Base-by-base conservation (phyloP, 192 early-diverging fungal genomes). In the Podila minutissima region DNA sequence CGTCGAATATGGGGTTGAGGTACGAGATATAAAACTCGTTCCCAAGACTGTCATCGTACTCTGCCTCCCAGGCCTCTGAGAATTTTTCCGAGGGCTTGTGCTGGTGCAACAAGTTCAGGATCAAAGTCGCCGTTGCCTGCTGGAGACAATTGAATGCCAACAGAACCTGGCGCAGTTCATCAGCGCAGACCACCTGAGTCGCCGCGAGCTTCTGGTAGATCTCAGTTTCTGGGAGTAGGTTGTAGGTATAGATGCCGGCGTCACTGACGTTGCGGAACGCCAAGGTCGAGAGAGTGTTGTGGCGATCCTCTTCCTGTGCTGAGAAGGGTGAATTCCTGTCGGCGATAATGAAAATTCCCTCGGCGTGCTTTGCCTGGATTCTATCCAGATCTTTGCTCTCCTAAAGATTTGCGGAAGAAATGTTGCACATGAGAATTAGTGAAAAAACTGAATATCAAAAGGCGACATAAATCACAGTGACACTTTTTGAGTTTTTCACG, bases 21-120 rank as follows among this genome's bases (percentile, higher is more conserved):
- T 83, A 74, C 24, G 78, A 82, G 37, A 82, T 83, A 68, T 91
- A 92, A 6, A 93, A 85, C 71, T 94, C 90, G 62, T 93, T 93
- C 51, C 88, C 88, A 20, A 83, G 85, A 37, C 92, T 91, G 71
- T 94, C 92, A 37, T 81, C 91, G 61, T 92, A 94, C 55, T 92
- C 89, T 20, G 91, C 89, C 65, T 90, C 82, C 93, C 93, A 94
- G 2, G 85, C 84, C 46, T 89, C 86, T 31, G 83, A 69, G 65
- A 90, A 91, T 15, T 64, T 74, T 61, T 84, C 83, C n/a, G 83
- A 73, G 26, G 79, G 91, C 63, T 86, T 82, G 31, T 81, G 71
- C 53, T 90, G 86, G 24, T 90, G 88, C 6, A 94, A 53, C n/a
- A 94, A 68, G 72, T 94, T 94, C 41, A 90, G 71, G 41, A 94